Conservation (phyloP, 2,329 filamentous ascomycete species). For the Trichoderma simmonsii region DNA sequence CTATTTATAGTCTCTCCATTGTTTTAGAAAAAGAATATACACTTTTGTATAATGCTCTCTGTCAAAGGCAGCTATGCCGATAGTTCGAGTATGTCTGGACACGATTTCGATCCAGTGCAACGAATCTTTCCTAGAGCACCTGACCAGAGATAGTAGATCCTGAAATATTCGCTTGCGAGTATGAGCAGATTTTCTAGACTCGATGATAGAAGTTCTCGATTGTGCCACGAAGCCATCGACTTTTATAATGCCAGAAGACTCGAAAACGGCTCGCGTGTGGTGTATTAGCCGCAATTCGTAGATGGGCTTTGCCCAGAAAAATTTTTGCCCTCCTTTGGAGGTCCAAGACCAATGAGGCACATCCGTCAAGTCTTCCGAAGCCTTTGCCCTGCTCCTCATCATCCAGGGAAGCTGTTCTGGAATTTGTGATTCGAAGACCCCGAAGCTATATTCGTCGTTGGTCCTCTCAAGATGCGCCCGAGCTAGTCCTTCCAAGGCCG, state of each 20-base stretch:
- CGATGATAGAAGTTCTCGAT: background rate
- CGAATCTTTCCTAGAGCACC: background rate
- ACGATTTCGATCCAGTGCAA: background rate
- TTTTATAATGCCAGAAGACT: background rate
- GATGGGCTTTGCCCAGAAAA: accelerated
- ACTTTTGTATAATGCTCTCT: background rate
- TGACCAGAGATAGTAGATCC: background rate
- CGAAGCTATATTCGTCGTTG: background rate
- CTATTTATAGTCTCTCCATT: background rate
- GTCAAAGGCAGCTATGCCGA: background rate
- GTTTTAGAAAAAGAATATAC: background rate
- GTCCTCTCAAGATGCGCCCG: background rate
- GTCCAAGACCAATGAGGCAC: background rate
- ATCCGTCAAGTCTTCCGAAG: background rate
- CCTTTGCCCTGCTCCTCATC: accelerated
- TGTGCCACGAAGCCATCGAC: background rate
- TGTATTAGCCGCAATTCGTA: background rate
- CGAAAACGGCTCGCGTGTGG: background rate
- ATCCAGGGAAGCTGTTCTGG: background rate
- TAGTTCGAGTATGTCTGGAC: background rate
- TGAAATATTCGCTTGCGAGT: background rate
- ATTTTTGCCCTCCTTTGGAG: background rate
- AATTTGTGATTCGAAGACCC: background rate
- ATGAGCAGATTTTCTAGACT: background rate
- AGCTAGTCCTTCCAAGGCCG: background rate